A percentile compares a stretch with the other conserved stretches of the same genome.
Conservation (phyloP, 306 rosid species). For the Dalbergia oliveri region DNA sequence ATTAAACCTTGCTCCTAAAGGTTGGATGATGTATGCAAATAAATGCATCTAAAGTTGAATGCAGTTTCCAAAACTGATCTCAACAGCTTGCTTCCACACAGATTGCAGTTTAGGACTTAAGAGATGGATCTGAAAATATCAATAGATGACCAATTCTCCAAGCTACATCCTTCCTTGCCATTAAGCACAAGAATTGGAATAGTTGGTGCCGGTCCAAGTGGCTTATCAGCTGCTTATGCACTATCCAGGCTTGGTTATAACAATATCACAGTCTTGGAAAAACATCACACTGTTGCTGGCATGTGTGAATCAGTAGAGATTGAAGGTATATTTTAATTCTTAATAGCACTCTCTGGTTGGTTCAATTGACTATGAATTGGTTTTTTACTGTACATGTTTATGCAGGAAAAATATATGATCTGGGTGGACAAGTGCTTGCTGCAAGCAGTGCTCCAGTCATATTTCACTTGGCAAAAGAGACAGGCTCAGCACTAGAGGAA, state of each 20-base stretch:
- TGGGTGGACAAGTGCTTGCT: conserved; percentile 97
- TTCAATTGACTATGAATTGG: conserved; percentile 10
- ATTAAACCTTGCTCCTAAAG: not conserved
- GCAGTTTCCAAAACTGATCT: conserved; percentile 36
- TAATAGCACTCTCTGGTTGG: conserved; percentile 10
- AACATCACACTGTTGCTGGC: conserved; percentile 84
- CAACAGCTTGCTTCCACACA: conserved; percentile 5
- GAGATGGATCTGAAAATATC: conserved; percentile 72
- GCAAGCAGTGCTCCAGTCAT: conserved; percentile 92
- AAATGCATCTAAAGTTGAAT: conserved; percentile 1
- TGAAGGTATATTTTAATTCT: conserved; percentile 63
- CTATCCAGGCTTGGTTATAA: conserved; percentile 80
- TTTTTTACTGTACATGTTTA: conserved; percentile 5
- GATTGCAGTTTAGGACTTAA: conserved; percentile 11
- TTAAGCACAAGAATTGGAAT: conserved; percentile 79
- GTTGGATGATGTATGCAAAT: conserved; percentile 25
- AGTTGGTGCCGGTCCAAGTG: conserved; percentile 94
- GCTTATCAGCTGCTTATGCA: conserved; percentile 94
- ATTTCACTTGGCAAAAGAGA: conserved; percentile 90
- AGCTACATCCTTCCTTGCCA: conserved; percentile 81
- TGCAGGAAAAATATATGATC: conserved; percentile 83
- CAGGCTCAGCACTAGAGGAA: conserved; percentile 75
- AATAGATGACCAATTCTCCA: conserved; percentile 75
- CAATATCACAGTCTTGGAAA: conserved; percentile 77
- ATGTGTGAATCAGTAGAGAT: conserved; percentile 94